Conservation (phyloP, 2,329 filamentous ascomycete species). For the Botryosphaeria dothidea region DNA sequence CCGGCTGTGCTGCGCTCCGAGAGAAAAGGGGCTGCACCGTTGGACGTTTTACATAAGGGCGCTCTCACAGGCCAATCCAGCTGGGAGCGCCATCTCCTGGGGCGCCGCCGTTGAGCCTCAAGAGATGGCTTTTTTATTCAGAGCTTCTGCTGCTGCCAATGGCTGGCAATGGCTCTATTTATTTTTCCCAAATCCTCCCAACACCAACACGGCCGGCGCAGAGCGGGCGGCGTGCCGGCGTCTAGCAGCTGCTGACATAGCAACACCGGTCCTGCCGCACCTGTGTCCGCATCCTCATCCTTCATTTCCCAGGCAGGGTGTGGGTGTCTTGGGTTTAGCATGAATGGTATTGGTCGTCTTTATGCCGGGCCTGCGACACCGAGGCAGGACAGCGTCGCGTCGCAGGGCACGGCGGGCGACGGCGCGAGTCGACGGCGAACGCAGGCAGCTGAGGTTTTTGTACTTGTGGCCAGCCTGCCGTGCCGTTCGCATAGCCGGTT, state of each 20-base stretch:
- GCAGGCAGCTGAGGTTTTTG: background rate
- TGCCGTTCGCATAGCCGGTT: background rate
- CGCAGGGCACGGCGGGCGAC: background rate
- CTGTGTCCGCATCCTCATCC: background rate
- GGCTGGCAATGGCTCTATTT: background rate
- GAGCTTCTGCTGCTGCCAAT: background rate
- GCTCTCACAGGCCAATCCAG: slow-evolving; percentile 7
- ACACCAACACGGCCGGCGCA: background rate
- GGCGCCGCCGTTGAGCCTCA: background rate
- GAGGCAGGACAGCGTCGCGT: background rate
- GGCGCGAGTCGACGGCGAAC: background rate
- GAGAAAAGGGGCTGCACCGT: slow-evolving; percentile 17
- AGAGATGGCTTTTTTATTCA: background rate
- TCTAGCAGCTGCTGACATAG: slow-evolving; percentile 1
- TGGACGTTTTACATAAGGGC: slow-evolving; percentile 18
- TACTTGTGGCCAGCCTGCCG: slow-evolving; percentile 8
- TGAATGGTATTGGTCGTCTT: slow-evolving; percentile 10
- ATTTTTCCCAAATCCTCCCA: background rate
- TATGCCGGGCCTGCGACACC: background rate
- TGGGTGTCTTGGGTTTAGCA: slow-evolving; percentile 16
- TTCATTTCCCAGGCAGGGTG: slow-evolving; percentile 17
- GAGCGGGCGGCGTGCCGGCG: background rate
- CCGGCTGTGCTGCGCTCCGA: slow-evolving; percentile 3
- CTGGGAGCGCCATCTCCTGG: background rate
- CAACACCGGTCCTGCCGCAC: slow-evolving; percentile 1